Conservation (phyloP, 2,329 filamentous ascomycete species). For the Knufia fluminis region DNA sequence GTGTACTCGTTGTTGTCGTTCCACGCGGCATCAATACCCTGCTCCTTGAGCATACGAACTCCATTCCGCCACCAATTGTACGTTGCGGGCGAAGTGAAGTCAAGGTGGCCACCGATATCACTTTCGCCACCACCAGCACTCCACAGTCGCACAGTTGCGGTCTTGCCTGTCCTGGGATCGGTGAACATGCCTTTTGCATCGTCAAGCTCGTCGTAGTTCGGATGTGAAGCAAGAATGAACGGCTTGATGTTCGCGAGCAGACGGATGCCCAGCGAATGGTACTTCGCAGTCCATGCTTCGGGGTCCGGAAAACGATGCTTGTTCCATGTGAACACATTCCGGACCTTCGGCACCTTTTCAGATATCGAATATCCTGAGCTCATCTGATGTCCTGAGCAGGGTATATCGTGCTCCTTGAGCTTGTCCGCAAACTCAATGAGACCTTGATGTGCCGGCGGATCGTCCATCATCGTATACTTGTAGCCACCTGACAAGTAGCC, state of each 20-base stretch:
- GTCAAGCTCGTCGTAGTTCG: conserved; percentile 54
- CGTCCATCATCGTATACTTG: conserved; percentile 51
- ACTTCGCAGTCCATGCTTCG: conserved; percentile 52
- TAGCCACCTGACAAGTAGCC: conserved; percentile 63
- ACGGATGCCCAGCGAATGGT: conserved; percentile 55
- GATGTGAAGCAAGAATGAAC: conserved; percentile 59
- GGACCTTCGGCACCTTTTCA: conserved; percentile 56
- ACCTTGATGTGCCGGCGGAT: conserved; percentile 46
- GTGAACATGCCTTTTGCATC: conserved; percentile 54
- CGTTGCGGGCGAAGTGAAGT: conserved; percentile 59
- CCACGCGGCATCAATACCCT: conserved; percentile 66
- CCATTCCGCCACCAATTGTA: conserved; percentile 66
- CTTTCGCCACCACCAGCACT: conserved; percentile 63
- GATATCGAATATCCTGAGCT: conserved; percentile 63
- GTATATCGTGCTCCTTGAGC: conserved; percentile 56
- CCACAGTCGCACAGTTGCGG: conserved; percentile 57
- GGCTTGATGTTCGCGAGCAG: conserved; percentile 66
- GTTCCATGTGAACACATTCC: conserved; percentile 67
- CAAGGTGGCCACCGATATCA: conserved; percentile 61
- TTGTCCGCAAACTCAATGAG: conserved; percentile 53
- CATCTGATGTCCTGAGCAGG: conserved; percentile 64
- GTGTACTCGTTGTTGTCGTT: conserved; percentile 74
- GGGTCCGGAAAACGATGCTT: conserved; percentile 60
- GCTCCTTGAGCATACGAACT: conserved; percentile 50
- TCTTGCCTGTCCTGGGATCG: conserved; percentile 44